phyloP scores from a whole-genome alignment of 495 filamentous ascomycete species.

The Pyrenula aspistea region DNA sequence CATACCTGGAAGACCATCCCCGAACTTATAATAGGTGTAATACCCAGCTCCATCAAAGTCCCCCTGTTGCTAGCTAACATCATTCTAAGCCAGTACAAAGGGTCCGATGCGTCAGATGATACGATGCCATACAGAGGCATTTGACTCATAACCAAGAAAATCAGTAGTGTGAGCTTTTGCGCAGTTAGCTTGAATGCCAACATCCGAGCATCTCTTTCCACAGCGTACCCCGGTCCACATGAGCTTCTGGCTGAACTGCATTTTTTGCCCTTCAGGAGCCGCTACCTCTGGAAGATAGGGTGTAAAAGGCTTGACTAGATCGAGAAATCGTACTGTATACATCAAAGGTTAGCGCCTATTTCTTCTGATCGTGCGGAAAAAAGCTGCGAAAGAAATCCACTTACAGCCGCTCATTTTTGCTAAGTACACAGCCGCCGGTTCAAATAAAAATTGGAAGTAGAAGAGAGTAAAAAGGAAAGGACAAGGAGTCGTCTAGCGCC shows the following conservation, averaged over 20 bases:
- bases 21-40: constrained; percentile 97
- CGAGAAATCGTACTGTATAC: constrained; percentile 86
- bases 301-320: constrained; percentile 98
- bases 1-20: constrained; percentile 96
- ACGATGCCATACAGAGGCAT: constrained; percentile 97
- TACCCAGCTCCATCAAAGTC: constrained; percentile 98
- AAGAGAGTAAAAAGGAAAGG: not conserved
- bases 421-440: not conserved
- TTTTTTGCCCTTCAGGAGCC: constrained; percentile 79
- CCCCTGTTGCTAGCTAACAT: constrained; percentile 99
- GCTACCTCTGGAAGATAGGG: constrained; percentile 98
- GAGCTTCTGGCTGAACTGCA: constrained; percentile 96
- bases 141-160: constrained; percentile 99
- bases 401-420: constrained; percentile 48
- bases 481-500: not conserved
- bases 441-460: not conserved
- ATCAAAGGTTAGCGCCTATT: constrained; percentile 1
- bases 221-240: constrained; percentile 88
- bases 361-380: not conserved
- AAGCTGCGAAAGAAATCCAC: constrained; percentile 12
- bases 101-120: constrained; percentile 92
- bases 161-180: constrained; percentile 73
- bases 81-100: constrained; percentile 99
- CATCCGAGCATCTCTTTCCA: constrained; percentile 3
- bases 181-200: constrained; percentile 20